Evolutionary conservation across 2,329 filamentous ascomycete genomes (phyloP), one percentile per base, ranked within the genome.

Genomic region (Alternaria angustiovoidea): DNA sequence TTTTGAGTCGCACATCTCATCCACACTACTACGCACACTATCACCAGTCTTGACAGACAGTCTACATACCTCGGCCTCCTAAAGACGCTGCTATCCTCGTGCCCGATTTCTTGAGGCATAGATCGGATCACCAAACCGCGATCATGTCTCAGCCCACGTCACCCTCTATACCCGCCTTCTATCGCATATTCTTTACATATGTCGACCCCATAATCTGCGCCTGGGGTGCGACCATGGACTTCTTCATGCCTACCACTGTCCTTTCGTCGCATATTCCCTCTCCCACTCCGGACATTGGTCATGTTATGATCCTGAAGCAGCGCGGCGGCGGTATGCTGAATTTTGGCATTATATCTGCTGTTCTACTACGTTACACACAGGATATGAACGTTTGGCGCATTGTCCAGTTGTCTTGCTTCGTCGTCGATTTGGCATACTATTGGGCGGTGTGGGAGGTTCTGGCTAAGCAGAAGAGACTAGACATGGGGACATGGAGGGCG

Each of bases 201-300:
- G n/a, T 73, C 22, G 72, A 75, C 44, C 70, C 71, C 16, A 28
- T 73, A 30, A 69, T 73, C 51, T 71, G 66, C 53, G 44, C 67
- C 36, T 71, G 63, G 64, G 71, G 68, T 49, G 68, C 71, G 5
- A 74, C 69, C 54, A 67, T 74, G 61, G 72, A 75, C 61, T 66
- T 72, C 49, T 71, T 72, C 58, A 48, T 60, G 16, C 68, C 66
- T 1, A 48, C 51, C 8, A 56, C 68, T 39, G 67, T 74, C 22
- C 64, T 72, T 1, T 65, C 57, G 5, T 66, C 69, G 9, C 64
- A 67, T 28, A 63, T 73, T 11, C 66, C 67, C 30, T 53, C 51
- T 11, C 61, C 65, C 5, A 53, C 43, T 1, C 63, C 62, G 3
- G 68, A 73, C 38, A 65, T 67, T 26, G 69, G 69, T 6, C 67